phyloP scores from a whole-genome alignment of 2,329 filamentous ascomycete species.

The Exutisphaerella laricina region DNA sequence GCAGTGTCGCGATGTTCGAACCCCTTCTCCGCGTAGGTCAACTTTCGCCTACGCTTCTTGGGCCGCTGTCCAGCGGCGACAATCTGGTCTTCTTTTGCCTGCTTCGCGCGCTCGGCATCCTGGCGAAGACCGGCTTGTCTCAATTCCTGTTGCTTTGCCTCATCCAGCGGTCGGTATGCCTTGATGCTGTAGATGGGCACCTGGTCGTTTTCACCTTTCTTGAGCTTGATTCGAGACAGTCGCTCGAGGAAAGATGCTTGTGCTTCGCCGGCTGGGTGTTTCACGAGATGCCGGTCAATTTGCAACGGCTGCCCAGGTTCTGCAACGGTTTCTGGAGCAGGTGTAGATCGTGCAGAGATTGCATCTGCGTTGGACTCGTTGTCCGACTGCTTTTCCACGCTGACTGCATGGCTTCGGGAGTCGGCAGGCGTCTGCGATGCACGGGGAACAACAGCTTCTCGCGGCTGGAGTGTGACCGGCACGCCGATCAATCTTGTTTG shows the following conservation, averaged over 20 bases:
- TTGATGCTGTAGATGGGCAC: conserved; percentile 29
- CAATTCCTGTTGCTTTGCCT: conserved; percentile 20
- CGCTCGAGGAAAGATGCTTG: conserved; percentile 38
- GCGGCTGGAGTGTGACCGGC: conserved; percentile 52
- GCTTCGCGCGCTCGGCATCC: conserved; percentile 11
- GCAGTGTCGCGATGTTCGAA: background rate
- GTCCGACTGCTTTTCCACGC: background rate
- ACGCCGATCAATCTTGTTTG: conserved; percentile 64
- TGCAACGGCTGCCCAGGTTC: conserved; percentile 15
- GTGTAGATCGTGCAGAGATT: conserved; percentile 2
- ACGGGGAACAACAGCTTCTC: conserved; percentile 8
- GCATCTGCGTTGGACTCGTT: background rate
- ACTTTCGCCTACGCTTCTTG: conserved; percentile 10
- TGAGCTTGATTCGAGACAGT: conserved; percentile 38
- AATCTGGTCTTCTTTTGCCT: conserved; percentile 6
- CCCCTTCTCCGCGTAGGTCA: conserved; percentile 12
- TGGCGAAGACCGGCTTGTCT: conserved; percentile 10
- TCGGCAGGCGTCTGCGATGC: background rate
- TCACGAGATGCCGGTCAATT: conserved; percentile 22
- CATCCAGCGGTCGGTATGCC: conserved; percentile 6
- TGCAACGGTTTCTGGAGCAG: conserved; percentile 4
- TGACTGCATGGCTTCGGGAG: background rate
- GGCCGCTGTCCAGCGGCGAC: conserved; percentile 5
- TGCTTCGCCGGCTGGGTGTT: conserved; percentile 14
- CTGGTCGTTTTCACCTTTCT: conserved; percentile 36